Evolutionary conservation across 306 rosid species (phyloP), one percentile per base, ranked within the genome.

Genomic region (Ormosia emarginata): DNA sequence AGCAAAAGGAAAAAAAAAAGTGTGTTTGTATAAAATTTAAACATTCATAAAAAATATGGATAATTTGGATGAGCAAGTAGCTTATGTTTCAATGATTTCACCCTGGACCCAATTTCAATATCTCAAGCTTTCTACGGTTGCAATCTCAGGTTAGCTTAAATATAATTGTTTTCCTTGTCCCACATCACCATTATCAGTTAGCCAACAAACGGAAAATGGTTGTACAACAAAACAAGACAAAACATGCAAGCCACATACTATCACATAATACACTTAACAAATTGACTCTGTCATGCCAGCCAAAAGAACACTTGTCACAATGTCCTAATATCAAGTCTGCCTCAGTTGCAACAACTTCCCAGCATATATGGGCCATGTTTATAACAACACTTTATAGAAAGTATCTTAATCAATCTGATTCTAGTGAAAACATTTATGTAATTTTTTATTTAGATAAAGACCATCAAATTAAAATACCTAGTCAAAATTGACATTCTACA

Each of bases 261-360:
- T 81, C 33, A 13, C 24, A 18, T 62, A 66, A 44, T 52, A 61
- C 72, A 46, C 58, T 61, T 40, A 75, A 70, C 81, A 80, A 63
- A 29, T 44, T 72, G 85, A 74, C 83, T 62, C 49, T 66, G 57
- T 64, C 85, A 79, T 82, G 80, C 66, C 75, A 76, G 47, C 85
- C 57, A 70, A 53, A 79, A 89, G 37, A 82, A 85, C 84, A 87
- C 80, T 88, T 78, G 83, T 75, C 79, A 47, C 58, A 17, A 56
- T 57, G 46, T 9, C 71, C 56, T 74, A 64, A 74, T 15, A 64
- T 77, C 59, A 64, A 13, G 50, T 79, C 29, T 68, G 52, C 58
- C 44, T 33, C 57, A 83, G 78, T 24, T 24, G 8, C 30, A 62
- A 24, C 61, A 43, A 43, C 14, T 65, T 47, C 53, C 33, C 82